phyloP scores from a whole-genome alignment of 2,329 filamentous ascomycete genomes.

The Pestalotiopsis sp. region DNA sequence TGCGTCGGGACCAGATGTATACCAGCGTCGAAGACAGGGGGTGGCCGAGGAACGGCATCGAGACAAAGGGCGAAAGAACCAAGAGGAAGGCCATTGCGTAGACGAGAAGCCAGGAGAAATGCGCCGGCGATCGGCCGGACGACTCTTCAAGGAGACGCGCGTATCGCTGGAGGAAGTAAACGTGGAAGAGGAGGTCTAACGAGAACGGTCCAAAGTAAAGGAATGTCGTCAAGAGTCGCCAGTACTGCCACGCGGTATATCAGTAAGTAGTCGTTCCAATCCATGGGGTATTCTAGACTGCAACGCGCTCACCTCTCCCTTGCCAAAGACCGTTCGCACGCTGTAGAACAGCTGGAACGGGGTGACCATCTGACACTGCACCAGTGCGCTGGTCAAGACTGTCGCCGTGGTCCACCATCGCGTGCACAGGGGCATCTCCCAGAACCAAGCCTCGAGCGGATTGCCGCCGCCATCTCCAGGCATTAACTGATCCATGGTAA shows the following conservation, averaged over 20 bases:
- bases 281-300: background rate
- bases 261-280: background rate
- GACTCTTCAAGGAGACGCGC: conserved; percentile 93
- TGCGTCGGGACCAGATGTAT: conserved; percentile 96
- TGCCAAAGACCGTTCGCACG: conserved; percentile 86
- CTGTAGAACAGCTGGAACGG: conserved; percentile 98
- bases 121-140: conserved; percentile 85
- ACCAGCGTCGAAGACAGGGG: conserved; percentile 90
- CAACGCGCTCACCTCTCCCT: conserved; percentile 73
- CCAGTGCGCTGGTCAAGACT: conserved; percentile 81
- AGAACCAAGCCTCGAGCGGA: conserved; percentile 96
- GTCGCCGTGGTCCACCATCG: conserved; percentile 96
- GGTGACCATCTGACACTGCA: conserved; percentile 90
- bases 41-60: conserved; percentile 92
- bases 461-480: conserved; percentile 61
- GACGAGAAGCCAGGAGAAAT: conserved; percentile 92
- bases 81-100: conserved; percentile 83
- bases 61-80: conserved; percentile 80
- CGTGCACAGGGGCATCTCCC: conserved; percentile 96
- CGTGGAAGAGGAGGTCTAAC: conserved; percentile 93
- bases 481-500: conserved; percentile 60
- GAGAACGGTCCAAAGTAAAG: conserved; percentile 96
- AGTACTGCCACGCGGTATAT: conserved; percentile 65
- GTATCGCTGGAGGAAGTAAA: conserved; percentile 98
- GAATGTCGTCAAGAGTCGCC: conserved; percentile 94